These are phyloP conservation scores for Phyllostachys edulis DNA, from an alignment of 176 grass and related monocot species.

Conservation along the genomic window DNA sequence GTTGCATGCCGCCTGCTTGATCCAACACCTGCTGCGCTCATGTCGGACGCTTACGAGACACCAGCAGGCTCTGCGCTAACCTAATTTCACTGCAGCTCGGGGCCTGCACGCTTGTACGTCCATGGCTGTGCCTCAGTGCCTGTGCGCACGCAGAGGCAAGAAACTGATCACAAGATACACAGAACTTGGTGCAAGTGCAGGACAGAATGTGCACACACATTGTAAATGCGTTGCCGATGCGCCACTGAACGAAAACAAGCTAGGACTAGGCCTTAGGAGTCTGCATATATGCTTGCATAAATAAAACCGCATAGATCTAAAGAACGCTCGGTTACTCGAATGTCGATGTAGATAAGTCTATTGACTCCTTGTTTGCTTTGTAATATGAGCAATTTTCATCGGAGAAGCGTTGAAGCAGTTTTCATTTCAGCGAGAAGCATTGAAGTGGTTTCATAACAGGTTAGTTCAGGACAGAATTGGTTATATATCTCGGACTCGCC, in stretches of 20 bases:
- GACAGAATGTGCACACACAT: not conserved
- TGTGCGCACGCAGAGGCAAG: not conserved
- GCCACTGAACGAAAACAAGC: not conserved
- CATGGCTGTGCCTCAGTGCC: not conserved
- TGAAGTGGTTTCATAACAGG: not conserved
- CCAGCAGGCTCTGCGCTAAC: conserved; percentile 17
- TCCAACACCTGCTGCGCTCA: conserved; percentile 27
- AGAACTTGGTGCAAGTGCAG: not conserved
- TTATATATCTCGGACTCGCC: not conserved
- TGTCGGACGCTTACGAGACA: conserved; percentile 48
- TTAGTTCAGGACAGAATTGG: not conserved
- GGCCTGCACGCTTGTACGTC: not conserved
- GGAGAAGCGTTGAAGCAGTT: not conserved
- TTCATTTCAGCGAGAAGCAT: not conserved
- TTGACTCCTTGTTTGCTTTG: not conserved
- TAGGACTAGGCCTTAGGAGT: not conserved
- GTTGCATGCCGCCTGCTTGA: not conserved
- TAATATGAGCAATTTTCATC: not conserved
- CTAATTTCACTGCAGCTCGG: conserved; percentile 38
- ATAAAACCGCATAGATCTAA: not conserved
- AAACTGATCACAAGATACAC: conserved; percentile 10
- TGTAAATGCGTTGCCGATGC: not conserved
- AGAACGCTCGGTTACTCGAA: too few species aligned
- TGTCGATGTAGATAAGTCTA: not conserved
- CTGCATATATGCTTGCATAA: not conserved